phyloP scores from a whole-genome alignment of 305 asterid genomes.

The Solanum hybrid region DNA sequence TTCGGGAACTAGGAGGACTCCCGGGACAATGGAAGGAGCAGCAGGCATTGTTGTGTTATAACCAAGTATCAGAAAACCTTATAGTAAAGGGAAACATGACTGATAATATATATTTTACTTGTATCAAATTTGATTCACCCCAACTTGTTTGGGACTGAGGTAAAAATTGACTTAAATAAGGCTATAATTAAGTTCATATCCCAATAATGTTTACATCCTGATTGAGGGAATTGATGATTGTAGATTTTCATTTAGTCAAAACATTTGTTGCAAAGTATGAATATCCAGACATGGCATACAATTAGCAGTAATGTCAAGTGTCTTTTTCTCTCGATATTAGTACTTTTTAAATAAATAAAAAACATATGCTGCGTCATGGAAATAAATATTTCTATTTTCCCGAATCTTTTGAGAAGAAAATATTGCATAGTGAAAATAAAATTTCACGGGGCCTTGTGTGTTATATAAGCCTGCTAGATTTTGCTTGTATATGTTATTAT shows the following conservation, averaged over 20 bases:
- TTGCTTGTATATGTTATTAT: neutral
- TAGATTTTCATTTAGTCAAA: neutral
- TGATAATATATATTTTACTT: neutral
- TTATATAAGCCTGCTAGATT: neutral
- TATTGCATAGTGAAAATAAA: neutral
- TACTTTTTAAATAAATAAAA: neutral
- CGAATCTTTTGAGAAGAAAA: too few relatives aligned
- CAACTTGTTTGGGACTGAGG: neutral
- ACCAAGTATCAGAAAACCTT: neutral
- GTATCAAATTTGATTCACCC: neutral
- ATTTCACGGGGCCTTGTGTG: neutral
- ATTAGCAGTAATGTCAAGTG: neutral
- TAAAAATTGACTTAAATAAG: neutral
- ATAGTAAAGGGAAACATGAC: neutral
- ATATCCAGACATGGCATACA: neutral
- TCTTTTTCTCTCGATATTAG: neutral
- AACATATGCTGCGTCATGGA: neutral
- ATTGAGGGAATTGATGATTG: neutral
- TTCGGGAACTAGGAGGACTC: neutral
- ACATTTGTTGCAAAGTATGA: neutral
- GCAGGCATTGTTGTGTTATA: neutral
- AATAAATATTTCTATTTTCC: neutral
- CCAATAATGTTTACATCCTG: neutral
- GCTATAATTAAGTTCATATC: neutral
- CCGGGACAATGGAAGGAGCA: neutral